These are phyloP conservation scores for Ustilago trichophora DNA, from an alignment of 1,284 basidiomycete genomes.

Conservation along the genomic window DNA sequence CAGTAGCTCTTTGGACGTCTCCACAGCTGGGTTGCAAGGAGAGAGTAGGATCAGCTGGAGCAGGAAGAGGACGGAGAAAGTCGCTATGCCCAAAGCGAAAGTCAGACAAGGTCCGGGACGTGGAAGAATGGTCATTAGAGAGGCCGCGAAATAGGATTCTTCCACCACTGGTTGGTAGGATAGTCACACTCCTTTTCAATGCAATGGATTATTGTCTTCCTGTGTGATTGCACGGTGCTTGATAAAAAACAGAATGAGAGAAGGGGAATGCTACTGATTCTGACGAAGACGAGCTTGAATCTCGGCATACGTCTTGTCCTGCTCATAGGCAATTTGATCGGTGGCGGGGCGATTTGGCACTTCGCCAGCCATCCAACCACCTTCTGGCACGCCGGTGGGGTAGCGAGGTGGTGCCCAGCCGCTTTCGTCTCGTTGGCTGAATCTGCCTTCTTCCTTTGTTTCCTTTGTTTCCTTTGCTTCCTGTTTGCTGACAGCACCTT, in stretches of 20 bases:
- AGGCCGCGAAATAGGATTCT: too few species aligned
- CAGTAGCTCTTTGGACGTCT: not conserved
- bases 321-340: slow-evolving; percentile 27
- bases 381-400: slow-evolving; percentile 18
- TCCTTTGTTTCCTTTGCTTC: not conserved
- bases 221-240: too few species aligned
- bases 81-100: slow-evolving; percentile 24
- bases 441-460: slow-evolving; percentile 7
- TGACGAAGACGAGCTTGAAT: slow-evolving; percentile 35
- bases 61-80: slow-evolving; percentile 32
- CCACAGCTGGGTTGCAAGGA: not conserved
- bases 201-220: too few species aligned
- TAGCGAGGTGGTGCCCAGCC: slow-evolving; percentile 62
- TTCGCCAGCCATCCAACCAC: slow-evolving; percentile 44
- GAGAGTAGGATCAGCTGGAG: slow-evolving; percentile 33
- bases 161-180: too few species aligned
- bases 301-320: slow-evolving; percentile 40
- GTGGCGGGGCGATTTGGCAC: slow-evolving; percentile 32
- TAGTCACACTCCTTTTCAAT: too few species aligned
- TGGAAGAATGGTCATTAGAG: slow-evolving; percentile 32
- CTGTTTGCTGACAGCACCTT: not conserved
- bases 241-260: too few species aligned
- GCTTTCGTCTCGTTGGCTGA: slow-evolving; percentile 19
- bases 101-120: slow-evolving; percentile 36
- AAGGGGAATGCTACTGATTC: too few species aligned